phyloP scores from a whole-genome alignment of 306 rosid genomes.

The Prunus campanulata region DNA sequence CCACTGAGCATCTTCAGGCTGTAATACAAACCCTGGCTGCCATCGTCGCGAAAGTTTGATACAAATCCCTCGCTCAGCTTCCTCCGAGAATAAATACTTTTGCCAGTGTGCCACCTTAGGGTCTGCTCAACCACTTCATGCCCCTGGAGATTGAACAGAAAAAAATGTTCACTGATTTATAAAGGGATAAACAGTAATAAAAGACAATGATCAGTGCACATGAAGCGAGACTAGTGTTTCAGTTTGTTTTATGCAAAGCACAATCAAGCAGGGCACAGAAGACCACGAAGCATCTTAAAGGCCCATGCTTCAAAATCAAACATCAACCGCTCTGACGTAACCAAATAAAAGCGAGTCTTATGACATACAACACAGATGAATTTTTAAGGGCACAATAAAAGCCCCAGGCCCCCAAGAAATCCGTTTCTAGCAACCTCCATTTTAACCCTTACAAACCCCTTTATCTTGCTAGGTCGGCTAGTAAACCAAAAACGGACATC shows the following conservation, averaged over 20 bases:
- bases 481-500: not conserved
- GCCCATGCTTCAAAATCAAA: too few relatives aligned
- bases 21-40: not conserved
- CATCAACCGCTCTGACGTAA: not conserved
- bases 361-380: not conserved
- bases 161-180: not conserved
- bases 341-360: not conserved
- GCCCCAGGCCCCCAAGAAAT: not conserved
- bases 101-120: conserved; percentile 13
- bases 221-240: not conserved
- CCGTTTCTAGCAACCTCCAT: not conserved
- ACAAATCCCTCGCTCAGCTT: not conserved
- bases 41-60: not conserved
- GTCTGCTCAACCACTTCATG: conserved; percentile 26
- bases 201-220: not conserved
- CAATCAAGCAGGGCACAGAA: not conserved
- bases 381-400: not conserved
- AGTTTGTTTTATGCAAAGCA: not conserved
- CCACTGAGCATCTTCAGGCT: not conserved
- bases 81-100: not conserved
- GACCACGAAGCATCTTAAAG: not conserved
- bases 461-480: not conserved
- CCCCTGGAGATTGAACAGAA: conserved; percentile 23
- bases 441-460: not conserved
- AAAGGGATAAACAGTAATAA: not conserved